Conservation (phyloP, 169 alveolate species). For the Besnoitia besnoiti region DNA sequence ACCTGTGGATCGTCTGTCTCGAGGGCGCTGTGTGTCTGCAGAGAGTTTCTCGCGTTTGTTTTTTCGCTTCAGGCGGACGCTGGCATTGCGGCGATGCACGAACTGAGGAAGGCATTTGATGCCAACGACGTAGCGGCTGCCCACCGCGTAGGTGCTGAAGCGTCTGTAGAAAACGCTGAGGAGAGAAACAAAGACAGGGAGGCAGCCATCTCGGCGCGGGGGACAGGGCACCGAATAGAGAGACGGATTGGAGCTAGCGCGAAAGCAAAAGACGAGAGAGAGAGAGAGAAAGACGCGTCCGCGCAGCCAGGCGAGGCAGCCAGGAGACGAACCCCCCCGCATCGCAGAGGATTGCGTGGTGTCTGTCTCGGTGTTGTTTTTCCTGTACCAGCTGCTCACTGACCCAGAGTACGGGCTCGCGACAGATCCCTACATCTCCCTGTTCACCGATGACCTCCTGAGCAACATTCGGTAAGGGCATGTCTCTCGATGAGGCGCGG, state of each 20-base stretch:
- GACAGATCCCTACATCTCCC: background rate
- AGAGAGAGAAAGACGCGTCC: background rate
- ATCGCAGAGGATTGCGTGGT: too few species aligned
- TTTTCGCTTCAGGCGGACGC: background rate
- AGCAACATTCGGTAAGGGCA: background rate
- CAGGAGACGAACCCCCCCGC: too few species aligned
- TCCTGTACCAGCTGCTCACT: background rate
- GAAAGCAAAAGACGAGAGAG: background rate
- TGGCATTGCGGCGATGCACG: constrained; percentile 27
- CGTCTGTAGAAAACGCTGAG: background rate
- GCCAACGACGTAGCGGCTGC: background rate
- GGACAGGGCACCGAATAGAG: background rate
- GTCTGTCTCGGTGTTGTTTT: background rate
- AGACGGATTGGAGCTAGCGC: too few species aligned
- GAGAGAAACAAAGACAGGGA: too few species aligned
- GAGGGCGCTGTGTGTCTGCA: background rate
- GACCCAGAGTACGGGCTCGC: background rate
- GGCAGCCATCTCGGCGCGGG: background rate
- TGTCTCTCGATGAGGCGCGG: background rate
- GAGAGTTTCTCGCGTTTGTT: background rate
- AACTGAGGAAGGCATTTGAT: background rate
- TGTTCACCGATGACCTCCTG: background rate
- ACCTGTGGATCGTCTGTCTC: background rate
- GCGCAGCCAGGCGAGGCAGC: too few species aligned
- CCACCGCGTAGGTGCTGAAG: background rate